Evolutionary conservation across 768 basidiomycete species (phyloP), one percentile per base, ranked within the genome.

Genomic region (Sistotremastrum niveocremeum): DNA sequence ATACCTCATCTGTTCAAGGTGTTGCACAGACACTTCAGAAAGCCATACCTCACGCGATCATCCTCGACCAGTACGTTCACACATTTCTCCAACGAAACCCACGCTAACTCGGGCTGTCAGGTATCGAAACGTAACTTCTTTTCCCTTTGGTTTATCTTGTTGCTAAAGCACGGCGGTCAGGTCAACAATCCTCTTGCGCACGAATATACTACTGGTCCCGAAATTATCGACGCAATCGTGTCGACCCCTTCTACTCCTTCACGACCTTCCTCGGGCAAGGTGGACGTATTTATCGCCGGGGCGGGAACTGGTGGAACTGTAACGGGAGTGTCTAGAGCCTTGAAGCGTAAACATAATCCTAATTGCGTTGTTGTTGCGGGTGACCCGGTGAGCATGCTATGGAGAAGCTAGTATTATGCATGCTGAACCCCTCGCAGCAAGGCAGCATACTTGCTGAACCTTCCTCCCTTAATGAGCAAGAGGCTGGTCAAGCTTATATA

Each of bases 281-380:
- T 97, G 28, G 83, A 93, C 57, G 81, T 78, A 2, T 65, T 98
- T 42, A 62, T 95, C 20, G 87, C 81, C 6, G 80, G 87, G 3
- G 87, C 93, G 7, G 95, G 95, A 9, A 99, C 95, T 2, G 94
- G 95, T 9, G 94, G 94, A 7, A 97, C 94, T 1, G 66, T 99
- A 50, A 87, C 86, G n/a, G 94, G 94, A 2, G 60, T 86, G 41
- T 81, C 86, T 11, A 72, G 80, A 10, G 82, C 82, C 3, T 66
- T 94, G 54, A 86, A 84, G 70, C 83, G 78, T 60, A 67, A 63
- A 7, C 84, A 89, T 57, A 91, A 91, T 55, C 63, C 73, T 30
- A 67, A 76, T 3, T 81, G 79, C 54, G 62, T 79, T 11, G 72
- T 95, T 11, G 73, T 99, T n/a, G 93, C 78, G 4, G 72, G 90